Conservation (phyloP, 306 rosid species). For the Medicago lupulina region DNA sequence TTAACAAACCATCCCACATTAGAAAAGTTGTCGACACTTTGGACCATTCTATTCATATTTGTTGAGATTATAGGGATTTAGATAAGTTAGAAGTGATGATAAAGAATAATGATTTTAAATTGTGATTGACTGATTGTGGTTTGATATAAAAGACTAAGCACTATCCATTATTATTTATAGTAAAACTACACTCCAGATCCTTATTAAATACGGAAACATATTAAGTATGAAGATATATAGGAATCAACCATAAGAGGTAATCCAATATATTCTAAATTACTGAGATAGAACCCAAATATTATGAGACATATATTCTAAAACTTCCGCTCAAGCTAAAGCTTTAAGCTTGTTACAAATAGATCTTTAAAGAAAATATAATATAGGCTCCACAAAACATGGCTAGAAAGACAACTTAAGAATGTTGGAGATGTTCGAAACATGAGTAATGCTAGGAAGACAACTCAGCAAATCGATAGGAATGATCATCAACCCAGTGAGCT, state of each 20-base stretch:
- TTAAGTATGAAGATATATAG: neutral
- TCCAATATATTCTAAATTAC: neutral
- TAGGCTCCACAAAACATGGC: too few species aligned
- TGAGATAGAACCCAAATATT: neutral
- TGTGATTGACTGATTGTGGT: neutral
- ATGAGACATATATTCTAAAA: constrained; percentile 2
- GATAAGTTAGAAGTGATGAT: neutral
- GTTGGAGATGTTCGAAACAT: too few species aligned
- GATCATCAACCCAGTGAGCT: too few species aligned
- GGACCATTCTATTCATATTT: neutral
- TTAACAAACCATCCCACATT: constrained; percentile 9
- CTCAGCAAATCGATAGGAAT: too few species aligned
- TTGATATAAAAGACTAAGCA: neutral
- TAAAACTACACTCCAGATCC: neutral
- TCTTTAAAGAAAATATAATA: too few species aligned
- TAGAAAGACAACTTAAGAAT: too few species aligned
- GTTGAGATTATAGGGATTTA: neutral
- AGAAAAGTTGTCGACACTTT: constrained; percentile 12
- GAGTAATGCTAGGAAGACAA: too few species aligned
- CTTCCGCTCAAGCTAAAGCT: neutral
- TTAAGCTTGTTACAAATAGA: too few species aligned
- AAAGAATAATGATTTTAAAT: neutral
- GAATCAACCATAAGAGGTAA: neutral
- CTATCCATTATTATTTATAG: neutral
- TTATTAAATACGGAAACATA: constrained; percentile 9